phyloP scores from a whole-genome alignment of 805 yeast genomes.

The Priceomyces carsonii region DNA sequence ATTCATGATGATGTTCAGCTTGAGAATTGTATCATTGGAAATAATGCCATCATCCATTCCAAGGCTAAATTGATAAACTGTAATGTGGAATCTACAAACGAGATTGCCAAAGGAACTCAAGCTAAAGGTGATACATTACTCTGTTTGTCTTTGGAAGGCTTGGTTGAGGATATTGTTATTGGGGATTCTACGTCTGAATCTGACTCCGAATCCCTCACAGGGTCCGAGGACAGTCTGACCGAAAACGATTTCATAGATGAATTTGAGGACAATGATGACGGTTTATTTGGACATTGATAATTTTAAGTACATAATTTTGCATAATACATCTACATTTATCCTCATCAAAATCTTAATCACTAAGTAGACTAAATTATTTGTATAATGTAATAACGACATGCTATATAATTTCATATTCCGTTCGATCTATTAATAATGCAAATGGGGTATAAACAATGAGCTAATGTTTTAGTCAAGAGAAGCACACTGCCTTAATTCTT shows the following conservation, averaged over 20 bases:
- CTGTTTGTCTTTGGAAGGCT: slow-evolving; percentile 42
- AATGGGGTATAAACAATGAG: no score
- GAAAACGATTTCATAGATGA: slow-evolving; percentile 54
- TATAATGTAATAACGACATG: not conserved
- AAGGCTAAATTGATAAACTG: slow-evolving; percentile 75
- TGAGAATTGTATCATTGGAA: slow-evolving; percentile 89
- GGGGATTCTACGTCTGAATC: slow-evolving; percentile 27
- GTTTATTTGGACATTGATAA: slow-evolving; percentile 43
- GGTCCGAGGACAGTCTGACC: slow-evolving; percentile 39
- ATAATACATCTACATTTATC: slow-evolving; percentile 2
- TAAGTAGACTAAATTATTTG: not conserved
- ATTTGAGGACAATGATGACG: slow-evolving; percentile 59
- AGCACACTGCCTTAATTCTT: no score
- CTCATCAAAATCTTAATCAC: slow-evolving; percentile 1
- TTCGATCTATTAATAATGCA: no score
- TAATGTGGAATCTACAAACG: slow-evolving; percentile 79
- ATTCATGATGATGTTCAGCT: slow-evolving; percentile 77
- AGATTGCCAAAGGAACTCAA: slow-evolving; percentile 56
- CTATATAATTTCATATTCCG: not conserved
- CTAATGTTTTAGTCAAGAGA: no score
- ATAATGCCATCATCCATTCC: slow-evolving; percentile 57
- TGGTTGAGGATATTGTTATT: slow-evolving; percentile 33
- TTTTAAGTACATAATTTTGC: slow-evolving; percentile 2
- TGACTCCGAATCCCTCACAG: slow-evolving; percentile 33
- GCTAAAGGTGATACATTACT: slow-evolving; percentile 61